phyloP scores from a whole-genome alignment of 768 basidiomycete genomes.

The Serendipita sp. region DNA sequence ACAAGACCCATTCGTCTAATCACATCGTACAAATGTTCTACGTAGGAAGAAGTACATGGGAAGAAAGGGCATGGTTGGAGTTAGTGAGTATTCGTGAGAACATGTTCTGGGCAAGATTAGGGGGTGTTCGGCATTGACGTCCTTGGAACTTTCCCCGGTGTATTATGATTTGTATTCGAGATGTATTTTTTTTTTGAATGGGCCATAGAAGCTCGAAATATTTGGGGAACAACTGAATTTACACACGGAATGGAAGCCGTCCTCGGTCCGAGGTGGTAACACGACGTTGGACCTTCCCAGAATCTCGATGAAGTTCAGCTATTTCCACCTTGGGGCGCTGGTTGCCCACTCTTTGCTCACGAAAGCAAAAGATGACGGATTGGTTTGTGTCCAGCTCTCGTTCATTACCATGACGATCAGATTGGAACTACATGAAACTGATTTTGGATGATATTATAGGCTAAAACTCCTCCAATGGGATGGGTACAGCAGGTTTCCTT shows the following conservation, averaged over 20 bases:
- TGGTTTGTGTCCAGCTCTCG: not conserved
- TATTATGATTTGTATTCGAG: too few species aligned
- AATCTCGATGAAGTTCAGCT: not conserved
- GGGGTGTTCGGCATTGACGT: slow-evolving; percentile 22
- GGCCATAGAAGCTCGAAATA: too few species aligned
- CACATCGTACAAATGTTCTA: slow-evolving; percentile 17
- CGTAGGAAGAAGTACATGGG: slow-evolving; percentile 43
- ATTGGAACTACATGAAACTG: too few species aligned
- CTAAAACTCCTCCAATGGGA: not conserved
- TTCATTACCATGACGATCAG: too few species aligned
- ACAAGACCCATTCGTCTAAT: not conserved
- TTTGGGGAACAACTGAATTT: too few species aligned
- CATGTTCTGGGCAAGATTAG: slow-evolving; percentile 76
- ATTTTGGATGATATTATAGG: not conserved
- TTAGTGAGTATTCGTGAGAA: slow-evolving; percentile 56
- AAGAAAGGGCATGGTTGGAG: slow-evolving; percentile 75
- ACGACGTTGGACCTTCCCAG: not conserved
- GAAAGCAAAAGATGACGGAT: slow-evolving; percentile 2
- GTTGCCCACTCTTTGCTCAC: not conserved
- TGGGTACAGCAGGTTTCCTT: not conserved
- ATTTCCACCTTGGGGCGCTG: not conserved
- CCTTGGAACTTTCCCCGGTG: too few species aligned
- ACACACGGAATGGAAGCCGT: not conserved
- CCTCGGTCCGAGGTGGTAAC: not conserved
- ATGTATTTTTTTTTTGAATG: too few species aligned